Base-by-base conservation (phyloP, 2,329 filamentous ascomycete species). In the Aspergillus sp. region DNA sequence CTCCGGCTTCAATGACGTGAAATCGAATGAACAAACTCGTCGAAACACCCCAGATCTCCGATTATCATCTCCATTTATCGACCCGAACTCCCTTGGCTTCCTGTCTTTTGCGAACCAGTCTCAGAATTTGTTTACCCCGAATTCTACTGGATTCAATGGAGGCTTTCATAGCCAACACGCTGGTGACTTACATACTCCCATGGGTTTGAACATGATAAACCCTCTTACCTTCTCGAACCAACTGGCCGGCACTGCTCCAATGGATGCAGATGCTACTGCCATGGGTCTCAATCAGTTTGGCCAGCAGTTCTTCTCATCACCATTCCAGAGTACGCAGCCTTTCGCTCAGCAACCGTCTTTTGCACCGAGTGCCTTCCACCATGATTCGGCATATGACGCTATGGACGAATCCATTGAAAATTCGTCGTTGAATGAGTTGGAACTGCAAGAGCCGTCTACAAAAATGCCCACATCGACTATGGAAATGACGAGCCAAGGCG, bases 21-120 rank as follows among this genome's bases (percentile, higher is more conserved):
- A 87, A 64, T 86, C 93, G 67, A 80, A 86, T 60, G 88, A 95
- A 61, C 85, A 86, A 19, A 94, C 88, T 3, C 88, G 88, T 4
- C 81, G 86, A 63, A 85, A 83, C 12, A 79, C 85, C 38, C 82
- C 85, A 59, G 89, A 96, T 57, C 93, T 90, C 83, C 80, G 86
- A 55, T 89, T 95, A 61, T 94, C 90, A 2, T 88, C 90, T 3
- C 93, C 89, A 26, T 74, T 94, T 48, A 78, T 97, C 62, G 91
- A 97, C 62, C 82, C 88, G 12, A 88, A 85, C 65, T 86, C 87
- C 29, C 88, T 88, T 64, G 80, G 82, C 27, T 96, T 95, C 68
- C 77, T 81, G 49, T 77, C 78, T 47, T 91, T 94, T 61, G 82
- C 85, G 53, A 88, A 86, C 66, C 86, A 90, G 53, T 80, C 85